Conservation (phyloP, 1,284 basidiomycete genomes). For the Crepidotus sp. region DNA sequence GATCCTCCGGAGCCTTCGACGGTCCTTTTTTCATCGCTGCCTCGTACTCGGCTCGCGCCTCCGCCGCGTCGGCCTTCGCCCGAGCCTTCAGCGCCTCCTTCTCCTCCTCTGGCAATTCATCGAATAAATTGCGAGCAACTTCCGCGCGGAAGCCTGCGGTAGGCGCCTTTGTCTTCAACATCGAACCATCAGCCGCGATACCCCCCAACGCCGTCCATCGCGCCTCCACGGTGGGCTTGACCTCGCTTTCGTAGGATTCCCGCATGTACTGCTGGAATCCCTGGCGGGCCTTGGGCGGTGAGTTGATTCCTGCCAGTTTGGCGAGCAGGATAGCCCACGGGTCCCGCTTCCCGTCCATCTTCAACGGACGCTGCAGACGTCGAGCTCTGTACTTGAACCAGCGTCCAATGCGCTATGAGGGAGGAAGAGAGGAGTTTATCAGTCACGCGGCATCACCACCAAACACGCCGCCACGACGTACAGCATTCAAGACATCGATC, state of each 20-base stretch:
- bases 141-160: conserved; percentile 1
- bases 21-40: neutral
- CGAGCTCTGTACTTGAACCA: conserved; percentile 2
- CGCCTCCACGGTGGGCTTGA: neutral
- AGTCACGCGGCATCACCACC: neutral
- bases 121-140: conserved; percentile 7
- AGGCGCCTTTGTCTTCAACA: neutral
- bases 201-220: neutral
- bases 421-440: neutral
- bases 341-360: neutral
- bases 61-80: conserved; percentile 8
- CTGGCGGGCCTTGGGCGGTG: neutral
- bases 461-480: neutral
- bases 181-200: too few relatives aligned
- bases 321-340: neutral
- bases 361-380: neutral
- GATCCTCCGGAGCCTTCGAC: conserved; percentile 2
- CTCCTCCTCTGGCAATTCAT: conserved; percentile 1
- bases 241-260: neutral
- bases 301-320: neutral
- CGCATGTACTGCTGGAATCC: neutral
- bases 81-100: neutral
- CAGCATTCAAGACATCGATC: neutral
- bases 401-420: neutral
- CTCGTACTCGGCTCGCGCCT: neutral